These are phyloP conservation scores for Geranomyces variabilis DNA, from an alignment of 192 early-diverging fungal genomes.

Conservation along the genomic window DNA sequence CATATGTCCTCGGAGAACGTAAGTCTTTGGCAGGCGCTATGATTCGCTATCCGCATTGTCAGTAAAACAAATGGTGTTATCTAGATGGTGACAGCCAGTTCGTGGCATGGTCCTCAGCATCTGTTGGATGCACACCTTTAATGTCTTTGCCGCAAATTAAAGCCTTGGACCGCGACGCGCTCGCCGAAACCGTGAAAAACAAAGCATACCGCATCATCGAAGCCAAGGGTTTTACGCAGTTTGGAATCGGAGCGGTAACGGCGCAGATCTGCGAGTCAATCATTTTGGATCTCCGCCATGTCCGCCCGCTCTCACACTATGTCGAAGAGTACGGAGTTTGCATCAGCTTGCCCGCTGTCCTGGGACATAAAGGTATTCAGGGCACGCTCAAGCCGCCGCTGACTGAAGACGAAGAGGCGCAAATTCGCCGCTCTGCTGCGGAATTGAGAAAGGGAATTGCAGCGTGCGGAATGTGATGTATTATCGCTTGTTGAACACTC, in stretches of 20 bases:
- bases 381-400: constrained; percentile 72
- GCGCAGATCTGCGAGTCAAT: constrained; percentile 70
- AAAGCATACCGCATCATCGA: constrained; percentile 87
- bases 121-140: constrained; percentile 71
- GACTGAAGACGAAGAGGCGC: constrained; percentile 52
- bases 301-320: constrained; percentile 74
- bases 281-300: constrained; percentile 68
- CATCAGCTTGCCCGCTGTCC: constrained; percentile 76
- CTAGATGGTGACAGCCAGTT: constrained; percentile 81
- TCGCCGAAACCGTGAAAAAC: constrained; percentile 63
- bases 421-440: background rate
- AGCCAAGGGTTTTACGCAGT: constrained; percentile 62
- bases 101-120: constrained; percentile 75
- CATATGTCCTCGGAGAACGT: constrained; percentile 81
- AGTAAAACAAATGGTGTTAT: background rate
- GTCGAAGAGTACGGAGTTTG: constrained; percentile 64
- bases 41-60: too few relatives aligned
- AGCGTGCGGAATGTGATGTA: too few relatives aligned
- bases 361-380: constrained; percentile 73
- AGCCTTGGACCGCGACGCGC: constrained; percentile 53
- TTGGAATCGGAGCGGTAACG: constrained; percentile 76
- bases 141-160: constrained; percentile 66
- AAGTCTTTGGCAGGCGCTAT: background rate
- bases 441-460: constrained; percentile 21
- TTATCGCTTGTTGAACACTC: too few relatives aligned